phyloP scores from a whole-genome alignment of 2,329 filamentous ascomycete species.

The Fusarium acutatum region DNA sequence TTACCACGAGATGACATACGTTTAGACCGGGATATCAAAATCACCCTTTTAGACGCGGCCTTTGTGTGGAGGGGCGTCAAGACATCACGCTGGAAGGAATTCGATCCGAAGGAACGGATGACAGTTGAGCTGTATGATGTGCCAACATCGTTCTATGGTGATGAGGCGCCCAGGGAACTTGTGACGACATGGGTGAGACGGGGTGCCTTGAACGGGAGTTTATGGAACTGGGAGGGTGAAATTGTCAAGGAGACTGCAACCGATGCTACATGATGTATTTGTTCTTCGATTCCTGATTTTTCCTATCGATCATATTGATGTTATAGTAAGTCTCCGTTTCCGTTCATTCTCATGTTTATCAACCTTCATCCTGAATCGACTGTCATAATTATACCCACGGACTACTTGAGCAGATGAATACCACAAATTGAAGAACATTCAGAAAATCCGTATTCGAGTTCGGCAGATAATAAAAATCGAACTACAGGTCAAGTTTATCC shows the following conservation, averaged over 20 bases:
- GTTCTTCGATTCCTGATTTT: background rate
- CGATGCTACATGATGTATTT: background rate
- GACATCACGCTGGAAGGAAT: slow-evolving; percentile 45
- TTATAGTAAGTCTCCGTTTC: background rate
- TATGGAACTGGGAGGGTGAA: slow-evolving; percentile 49
- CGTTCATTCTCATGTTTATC: background rate
- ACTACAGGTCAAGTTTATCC: background rate
- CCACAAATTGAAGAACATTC: background rate
- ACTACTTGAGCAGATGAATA: background rate
- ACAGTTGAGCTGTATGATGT: slow-evolving; percentile 52
- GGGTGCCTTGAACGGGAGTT: slow-evolving; percentile 51
- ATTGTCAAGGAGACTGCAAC: slow-evolving; percentile 9
- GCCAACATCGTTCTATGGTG: slow-evolving; percentile 50
- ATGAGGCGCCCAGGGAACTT: slow-evolving; percentile 47
- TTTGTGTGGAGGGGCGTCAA: slow-evolving; percentile 36
- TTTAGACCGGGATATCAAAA: slow-evolving; percentile 41
- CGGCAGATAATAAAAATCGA: background rate
- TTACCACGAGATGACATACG: slow-evolving; percentile 41
- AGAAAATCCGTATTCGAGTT: background rate
- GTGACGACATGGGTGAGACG: slow-evolving; percentile 54
- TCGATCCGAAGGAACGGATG: slow-evolving; percentile 49
- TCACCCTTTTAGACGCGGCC: slow-evolving; percentile 46
- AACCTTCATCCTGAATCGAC: background rate
- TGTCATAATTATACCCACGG: too few species aligned
- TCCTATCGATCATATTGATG: background rate